A percentile compares a stretch with the other conserved stretches of the same genome.
Evolutionary conservation across 2,329 filamentous ascomycete species (phyloP).

Genomic region (Nemania sp.): DNA sequence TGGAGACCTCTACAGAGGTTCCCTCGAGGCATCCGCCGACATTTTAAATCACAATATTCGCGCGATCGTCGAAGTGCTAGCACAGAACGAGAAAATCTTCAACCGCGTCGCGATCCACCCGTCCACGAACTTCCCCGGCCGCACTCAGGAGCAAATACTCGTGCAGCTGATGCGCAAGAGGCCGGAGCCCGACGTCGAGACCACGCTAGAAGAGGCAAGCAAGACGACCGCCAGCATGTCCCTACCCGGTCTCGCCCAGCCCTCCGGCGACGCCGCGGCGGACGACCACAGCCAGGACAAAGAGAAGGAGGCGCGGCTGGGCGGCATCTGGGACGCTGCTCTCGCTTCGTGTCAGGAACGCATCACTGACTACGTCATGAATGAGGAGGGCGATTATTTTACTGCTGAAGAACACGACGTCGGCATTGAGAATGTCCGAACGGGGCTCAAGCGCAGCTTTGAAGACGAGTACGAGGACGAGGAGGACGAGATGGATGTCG

Average conservation of each 20-base stretch:
- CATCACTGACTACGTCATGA: constrained; percentile 54
- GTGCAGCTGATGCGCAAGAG: constrained; percentile 83
- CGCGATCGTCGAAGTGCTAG: constrained; percentile 73
- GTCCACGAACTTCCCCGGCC: constrained; percentile 78
- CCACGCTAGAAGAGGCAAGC: constrained; percentile 75
- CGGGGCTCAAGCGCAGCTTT: constrained; percentile 71
- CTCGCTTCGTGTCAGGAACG: constrained; percentile 50
- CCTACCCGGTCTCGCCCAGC: not conserved
- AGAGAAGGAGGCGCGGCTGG: constrained; percentile 55
- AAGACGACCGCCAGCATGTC: constrained; percentile 51
- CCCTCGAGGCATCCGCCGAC: constrained; percentile 76
- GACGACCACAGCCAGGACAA: too few species aligned
- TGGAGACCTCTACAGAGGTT: constrained; percentile 62
- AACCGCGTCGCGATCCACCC: constrained; percentile 79
- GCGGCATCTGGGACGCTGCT: constrained; percentile 55
- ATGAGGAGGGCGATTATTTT: constrained; percentile 72
- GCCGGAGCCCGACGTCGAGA: constrained; percentile 80
- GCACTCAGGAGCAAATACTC: constrained; percentile 74
- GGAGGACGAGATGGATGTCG: constrained; percentile 63
- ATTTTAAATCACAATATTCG: constrained; percentile 79
- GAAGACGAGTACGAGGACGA: constrained; percentile 69
- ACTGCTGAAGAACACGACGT: constrained; percentile 76
- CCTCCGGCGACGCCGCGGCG: constrained; percentile 6
- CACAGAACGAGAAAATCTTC: constrained; percentile 75
- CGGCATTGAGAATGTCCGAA: constrained; percentile 77